A percentile compares a stretch with the other conserved stretches of the same genome.
Evolutionary conservation across 2,329 filamentous ascomycete species (phyloP).

Genomic region (Diaporthe eres): DNA sequence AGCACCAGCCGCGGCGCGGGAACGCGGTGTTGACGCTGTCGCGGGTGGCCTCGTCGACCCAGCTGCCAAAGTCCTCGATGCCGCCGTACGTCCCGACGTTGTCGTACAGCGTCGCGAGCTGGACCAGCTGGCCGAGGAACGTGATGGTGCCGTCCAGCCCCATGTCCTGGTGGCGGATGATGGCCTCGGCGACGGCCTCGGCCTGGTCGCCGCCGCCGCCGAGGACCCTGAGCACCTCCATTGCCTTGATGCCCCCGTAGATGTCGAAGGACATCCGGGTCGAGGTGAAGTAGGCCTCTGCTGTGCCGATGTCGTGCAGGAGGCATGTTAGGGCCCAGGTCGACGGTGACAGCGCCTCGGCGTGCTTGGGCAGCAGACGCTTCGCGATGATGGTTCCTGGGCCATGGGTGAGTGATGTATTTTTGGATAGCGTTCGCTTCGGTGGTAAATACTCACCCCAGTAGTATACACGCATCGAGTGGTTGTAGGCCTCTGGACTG

Average conservation of each 20-base stretch:
- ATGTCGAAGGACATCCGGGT: slow-evolving; percentile 5
- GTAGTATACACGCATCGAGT: slow-evolving; percentile 13
- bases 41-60: background rate
- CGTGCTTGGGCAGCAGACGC: slow-evolving; percentile 4
- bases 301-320: slow-evolving; percentile 15
- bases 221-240: slow-evolving; percentile 5
- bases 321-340: slow-evolving; percentile 8
- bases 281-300: slow-evolving; percentile 3
- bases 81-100: background rate
- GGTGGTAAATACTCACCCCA: background rate
- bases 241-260: background rate
- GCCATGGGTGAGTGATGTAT: background rate
- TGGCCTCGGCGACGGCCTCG: slow-evolving; percentile 24
- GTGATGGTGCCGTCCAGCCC: slow-evolving; percentile 15
- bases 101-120: slow-evolving; percentile 18
- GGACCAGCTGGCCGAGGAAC: slow-evolving; percentile 21
- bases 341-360: background rate
- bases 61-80: background rate
- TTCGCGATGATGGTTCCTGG: slow-evolving; percentile 6
- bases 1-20: slow-evolving; percentile 14
- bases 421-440: background rate
- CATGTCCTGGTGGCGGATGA: slow-evolving; percentile 16
- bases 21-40: background rate
- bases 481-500: slow-evolving; percentile 7
- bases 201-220: background rate